Evolutionary conservation across 441 rosid genomes (phyloP).

Genomic region (Kokia cookei): DNA sequence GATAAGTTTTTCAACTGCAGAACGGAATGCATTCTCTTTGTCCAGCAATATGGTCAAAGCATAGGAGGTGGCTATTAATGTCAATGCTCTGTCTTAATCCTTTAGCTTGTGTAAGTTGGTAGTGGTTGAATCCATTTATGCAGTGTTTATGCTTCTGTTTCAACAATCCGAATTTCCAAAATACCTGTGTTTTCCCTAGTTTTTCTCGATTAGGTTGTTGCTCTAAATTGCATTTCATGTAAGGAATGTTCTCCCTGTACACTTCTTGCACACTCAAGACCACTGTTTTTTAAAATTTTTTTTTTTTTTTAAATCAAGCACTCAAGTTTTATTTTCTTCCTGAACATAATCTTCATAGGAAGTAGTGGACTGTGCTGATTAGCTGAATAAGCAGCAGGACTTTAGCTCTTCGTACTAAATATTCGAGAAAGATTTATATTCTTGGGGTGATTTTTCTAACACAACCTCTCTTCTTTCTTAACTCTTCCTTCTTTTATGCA

Average conservation of each 20-base stretch:
- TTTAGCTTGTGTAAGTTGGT: constrained; percentile 72
- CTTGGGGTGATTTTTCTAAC: constrained; percentile 1
- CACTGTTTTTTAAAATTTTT: background rate
- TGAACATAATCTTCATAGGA: background rate
- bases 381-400: background rate
- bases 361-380: background rate
- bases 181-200: background rate
- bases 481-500: constrained; percentile 17
- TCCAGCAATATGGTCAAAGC: constrained; percentile 97
- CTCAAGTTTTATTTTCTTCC: background rate
- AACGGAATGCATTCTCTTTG: constrained; percentile 95
- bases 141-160: background rate
- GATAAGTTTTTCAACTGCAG: constrained; percentile 33
- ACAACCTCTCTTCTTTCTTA: background rate
- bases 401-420: background rate
- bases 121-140: background rate
- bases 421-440: background rate
- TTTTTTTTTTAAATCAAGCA: background rate
- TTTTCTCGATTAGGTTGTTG: background rate
- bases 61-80: constrained; percentile 93
- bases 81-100: constrained; percentile 93
- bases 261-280: background rate
- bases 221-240: background rate
- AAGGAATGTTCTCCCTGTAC: background rate
- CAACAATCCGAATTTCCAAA: background rate